Evolutionary conservation across 176 grass and related monocot genomes (phyloP).

Genomic region (Carex littledalei): DNA sequence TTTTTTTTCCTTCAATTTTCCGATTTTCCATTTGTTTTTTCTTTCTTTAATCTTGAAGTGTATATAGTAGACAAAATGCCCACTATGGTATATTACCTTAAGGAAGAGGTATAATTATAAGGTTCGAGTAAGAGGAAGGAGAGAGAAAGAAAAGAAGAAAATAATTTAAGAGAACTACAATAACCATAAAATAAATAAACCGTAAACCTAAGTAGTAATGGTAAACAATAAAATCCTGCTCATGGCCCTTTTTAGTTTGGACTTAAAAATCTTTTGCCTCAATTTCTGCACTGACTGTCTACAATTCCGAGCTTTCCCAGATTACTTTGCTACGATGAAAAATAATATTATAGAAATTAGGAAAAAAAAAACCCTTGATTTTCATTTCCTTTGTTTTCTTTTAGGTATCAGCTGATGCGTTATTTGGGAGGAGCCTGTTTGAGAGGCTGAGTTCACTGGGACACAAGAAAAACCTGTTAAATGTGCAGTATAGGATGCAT

Average conservation of each 20-base stretch:
- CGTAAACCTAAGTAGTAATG: neutral
- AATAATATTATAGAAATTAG: neutral
- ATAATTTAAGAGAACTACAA: neutral
- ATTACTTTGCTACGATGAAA: neutral
- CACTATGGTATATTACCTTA: neutral
- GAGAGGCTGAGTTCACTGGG: constrained; percentile 71
- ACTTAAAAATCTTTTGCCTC: neutral
- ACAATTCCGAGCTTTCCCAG: neutral
- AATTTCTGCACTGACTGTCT: neutral
- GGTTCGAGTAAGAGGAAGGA: neutral
- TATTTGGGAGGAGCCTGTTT: constrained; percentile 67
- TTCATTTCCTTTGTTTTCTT: neutral
- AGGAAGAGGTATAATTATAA: neutral
- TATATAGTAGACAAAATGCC: neutral
- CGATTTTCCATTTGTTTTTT: neutral
- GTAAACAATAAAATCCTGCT: neutral
- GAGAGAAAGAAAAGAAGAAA: neutral
- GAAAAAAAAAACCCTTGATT: neutral
- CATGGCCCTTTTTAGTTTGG: neutral
- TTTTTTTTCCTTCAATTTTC: neutral
- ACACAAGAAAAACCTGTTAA: constrained; percentile 57
- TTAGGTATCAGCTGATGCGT: constrained; percentile 48
- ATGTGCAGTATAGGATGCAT: constrained; percentile 87
- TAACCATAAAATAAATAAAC: neutral
- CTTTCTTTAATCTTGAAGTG: constrained; percentile 8